Evolutionary conservation across 345 rosid genomes (phyloP).

Genomic region (Raphanus raphanistrum): DNA sequence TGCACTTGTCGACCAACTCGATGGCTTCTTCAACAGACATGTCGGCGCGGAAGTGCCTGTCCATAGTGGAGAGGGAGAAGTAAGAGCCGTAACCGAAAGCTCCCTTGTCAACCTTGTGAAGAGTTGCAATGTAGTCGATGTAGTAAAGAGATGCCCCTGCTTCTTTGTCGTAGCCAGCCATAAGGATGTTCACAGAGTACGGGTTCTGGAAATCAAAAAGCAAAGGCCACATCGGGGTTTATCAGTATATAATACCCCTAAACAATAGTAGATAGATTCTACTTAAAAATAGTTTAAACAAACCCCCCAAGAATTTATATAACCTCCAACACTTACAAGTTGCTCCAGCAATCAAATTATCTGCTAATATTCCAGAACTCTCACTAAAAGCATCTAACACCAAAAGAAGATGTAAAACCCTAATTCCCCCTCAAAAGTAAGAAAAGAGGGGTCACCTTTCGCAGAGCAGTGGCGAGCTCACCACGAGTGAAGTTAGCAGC

Average conservation of each 20-base stretch:
- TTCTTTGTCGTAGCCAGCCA: slow-evolving; percentile 96
- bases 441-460: slow-evolving; percentile 57
- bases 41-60: slow-evolving; percentile 83
- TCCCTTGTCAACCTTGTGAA: slow-evolving; percentile 95
- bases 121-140: slow-evolving; percentile 91
- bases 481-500: slow-evolving; percentile 90
- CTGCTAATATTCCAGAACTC: not conserved
- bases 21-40: slow-evolving; percentile 90
- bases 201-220: slow-evolving; percentile 56
- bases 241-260: not conserved
- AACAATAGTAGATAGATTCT: not conserved
- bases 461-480: slow-evolving; percentile 91
- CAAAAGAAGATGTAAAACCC: not conserved
- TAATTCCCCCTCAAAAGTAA: not conserved
- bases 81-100: slow-evolving; percentile 96
- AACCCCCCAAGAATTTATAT: slow-evolving; percentile 1
- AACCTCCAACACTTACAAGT: not conserved
- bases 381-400: not conserved
- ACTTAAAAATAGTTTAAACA: not conserved
- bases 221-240: not conserved
- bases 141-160: slow-evolving; percentile 90
- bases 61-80: slow-evolving; percentile 89
- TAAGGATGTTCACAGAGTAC: slow-evolving; percentile 78
- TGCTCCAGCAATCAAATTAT: not conserved
- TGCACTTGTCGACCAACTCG: slow-evolving; percentile 83